Conservation (phyloP, 2,329 filamentous ascomycete species). For the Cryphonectria nitschkei region DNA sequence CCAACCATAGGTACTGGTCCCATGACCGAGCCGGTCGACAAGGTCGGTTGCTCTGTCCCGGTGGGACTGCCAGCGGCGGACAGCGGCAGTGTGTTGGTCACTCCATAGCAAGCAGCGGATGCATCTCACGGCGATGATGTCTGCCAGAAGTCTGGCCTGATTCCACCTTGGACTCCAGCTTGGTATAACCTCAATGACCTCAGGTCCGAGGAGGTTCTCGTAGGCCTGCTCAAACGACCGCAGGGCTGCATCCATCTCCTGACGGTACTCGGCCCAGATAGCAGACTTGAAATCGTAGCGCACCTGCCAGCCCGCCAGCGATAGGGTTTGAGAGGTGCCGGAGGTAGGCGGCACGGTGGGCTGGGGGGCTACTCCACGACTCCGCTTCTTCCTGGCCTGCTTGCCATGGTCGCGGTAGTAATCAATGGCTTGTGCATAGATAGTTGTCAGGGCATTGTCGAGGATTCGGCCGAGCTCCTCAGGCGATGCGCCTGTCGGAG, state of each 20-base stretch:
- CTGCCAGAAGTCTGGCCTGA: slow-evolving; percentile 85
- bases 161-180: slow-evolving; percentile 92
- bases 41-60: slow-evolving; percentile 74
- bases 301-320: slow-evolving; percentile 85
- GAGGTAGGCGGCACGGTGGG: slow-evolving; percentile 82
- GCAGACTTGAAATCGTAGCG: slow-evolving; percentile 94
- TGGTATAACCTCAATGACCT: slow-evolving; percentile 85
- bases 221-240: slow-evolving; percentile 88
- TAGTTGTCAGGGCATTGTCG: slow-evolving; percentile 69
- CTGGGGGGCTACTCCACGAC: slow-evolving; percentile 74
- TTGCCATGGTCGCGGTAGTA: slow-evolving; percentile 96
- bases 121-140: slow-evolving; percentile 78
- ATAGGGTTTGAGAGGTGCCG: slow-evolving; percentile 84
- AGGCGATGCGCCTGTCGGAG: slow-evolving; percentile 73
- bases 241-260: slow-evolving; percentile 86
- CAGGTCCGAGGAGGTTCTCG: slow-evolving; percentile 77
- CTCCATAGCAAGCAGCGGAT: slow-evolving; percentile 83
- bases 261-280: slow-evolving; percentile 87
- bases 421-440: slow-evolving; percentile 78
- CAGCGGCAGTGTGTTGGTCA: slow-evolving; percentile 76
- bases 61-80: slow-evolving; percentile 80
- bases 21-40: slow-evolving; percentile 80
- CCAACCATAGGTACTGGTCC: slow-evolving; percentile 89
- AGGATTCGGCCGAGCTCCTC: slow-evolving; percentile 75
- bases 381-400: slow-evolving; percentile 85